Evolutionary conservation across 441 rosid genomes (phyloP).

Genomic region (Melastoma candidum): DNA sequence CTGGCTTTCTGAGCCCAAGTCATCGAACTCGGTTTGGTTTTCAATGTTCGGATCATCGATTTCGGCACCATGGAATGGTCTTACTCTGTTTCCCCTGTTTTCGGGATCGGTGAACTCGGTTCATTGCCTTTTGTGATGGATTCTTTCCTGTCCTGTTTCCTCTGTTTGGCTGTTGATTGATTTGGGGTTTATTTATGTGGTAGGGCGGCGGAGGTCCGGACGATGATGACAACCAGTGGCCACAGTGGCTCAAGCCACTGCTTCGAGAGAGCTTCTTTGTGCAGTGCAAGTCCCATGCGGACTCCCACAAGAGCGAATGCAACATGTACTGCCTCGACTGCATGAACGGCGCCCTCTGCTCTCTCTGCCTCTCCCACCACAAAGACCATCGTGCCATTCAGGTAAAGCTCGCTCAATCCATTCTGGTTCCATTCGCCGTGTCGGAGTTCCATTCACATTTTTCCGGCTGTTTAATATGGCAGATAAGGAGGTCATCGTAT

Average conservation of each 20-base stretch:
- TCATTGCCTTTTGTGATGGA: background rate
- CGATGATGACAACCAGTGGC: conserved; percentile 28
- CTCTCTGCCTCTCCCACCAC: conserved; percentile 32
- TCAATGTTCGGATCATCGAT: background rate
- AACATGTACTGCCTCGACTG: conserved; percentile 48
- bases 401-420: conserved; percentile 11
- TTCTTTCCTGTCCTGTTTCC: background rate
- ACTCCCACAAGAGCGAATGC: conserved; percentile 39
- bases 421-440: too few relatives aligned
- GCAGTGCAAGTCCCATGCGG: conserved; percentile 34
- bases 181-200: background rate
- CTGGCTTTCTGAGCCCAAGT: too few relatives aligned
- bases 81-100: background rate
- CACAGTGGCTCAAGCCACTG: conserved; percentile 34
- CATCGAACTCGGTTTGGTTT: too few relatives aligned
- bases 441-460: too few relatives aligned
- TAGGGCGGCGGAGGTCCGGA: conserved; percentile 34
- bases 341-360: conserved; percentile 34
- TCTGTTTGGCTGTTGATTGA: background rate
- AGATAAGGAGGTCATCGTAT: conserved; percentile 50
- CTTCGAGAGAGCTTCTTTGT: conserved; percentile 30
- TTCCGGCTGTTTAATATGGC: background rate
- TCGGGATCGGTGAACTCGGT: too few relatives aligned
- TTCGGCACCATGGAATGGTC: too few relatives aligned
- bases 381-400: conserved; percentile 35